These are phyloP conservation scores for Trametes villosa DNA, from an alignment of 768 basidiomycete genomes.

Conservation along the genomic window DNA sequence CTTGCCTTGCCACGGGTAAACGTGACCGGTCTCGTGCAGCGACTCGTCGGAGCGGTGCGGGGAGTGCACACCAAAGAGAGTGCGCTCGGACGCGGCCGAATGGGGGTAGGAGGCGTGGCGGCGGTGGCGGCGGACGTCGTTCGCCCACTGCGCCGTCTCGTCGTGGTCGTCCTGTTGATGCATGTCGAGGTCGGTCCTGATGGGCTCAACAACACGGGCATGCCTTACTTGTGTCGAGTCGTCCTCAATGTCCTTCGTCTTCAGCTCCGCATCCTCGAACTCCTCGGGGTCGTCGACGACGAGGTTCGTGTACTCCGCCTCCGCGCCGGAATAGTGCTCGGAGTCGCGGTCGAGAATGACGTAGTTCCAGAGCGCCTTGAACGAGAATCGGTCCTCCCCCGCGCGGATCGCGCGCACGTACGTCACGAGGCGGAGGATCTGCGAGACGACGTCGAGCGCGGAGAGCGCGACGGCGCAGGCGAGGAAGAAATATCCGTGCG, in stretches of 20 bases:
- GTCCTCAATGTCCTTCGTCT: slow-evolving; percentile 32
- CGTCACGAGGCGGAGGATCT: slow-evolving; percentile 52
- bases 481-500: slow-evolving; percentile 64
- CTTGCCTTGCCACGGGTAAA: slow-evolving; percentile 24
- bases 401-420: slow-evolving; percentile 45
- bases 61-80: slow-evolving; percentile 54
- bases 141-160: slow-evolving; percentile 59
- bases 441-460: slow-evolving; percentile 55
- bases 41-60: slow-evolving; percentile 62
- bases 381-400: slow-evolving; percentile 46
- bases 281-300: slow-evolving; percentile 59
- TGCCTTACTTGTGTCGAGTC: slow-evolving; percentile 24
- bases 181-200: slow-evolving; percentile 28
- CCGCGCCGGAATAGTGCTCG: slow-evolving; percentile 24
- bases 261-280: slow-evolving; percentile 50
- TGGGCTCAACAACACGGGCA: slow-evolving; percentile 28
- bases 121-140: slow-evolving; percentile 40
- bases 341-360: slow-evolving; percentile 57
- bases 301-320: slow-evolving; percentile 64
- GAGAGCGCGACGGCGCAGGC: slow-evolving; percentile 51
- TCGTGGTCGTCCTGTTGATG: slow-evolving; percentile 37
- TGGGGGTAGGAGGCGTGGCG: slow-evolving; percentile 48
- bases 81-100: slow-evolving; percentile 56
- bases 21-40: slow-evolving; percentile 44
- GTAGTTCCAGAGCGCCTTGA: slow-evolving; percentile 59